Evolutionary conservation across 352 stramenopile species (phyloP).

Genomic region (Phytophthora megakarya): DNA sequence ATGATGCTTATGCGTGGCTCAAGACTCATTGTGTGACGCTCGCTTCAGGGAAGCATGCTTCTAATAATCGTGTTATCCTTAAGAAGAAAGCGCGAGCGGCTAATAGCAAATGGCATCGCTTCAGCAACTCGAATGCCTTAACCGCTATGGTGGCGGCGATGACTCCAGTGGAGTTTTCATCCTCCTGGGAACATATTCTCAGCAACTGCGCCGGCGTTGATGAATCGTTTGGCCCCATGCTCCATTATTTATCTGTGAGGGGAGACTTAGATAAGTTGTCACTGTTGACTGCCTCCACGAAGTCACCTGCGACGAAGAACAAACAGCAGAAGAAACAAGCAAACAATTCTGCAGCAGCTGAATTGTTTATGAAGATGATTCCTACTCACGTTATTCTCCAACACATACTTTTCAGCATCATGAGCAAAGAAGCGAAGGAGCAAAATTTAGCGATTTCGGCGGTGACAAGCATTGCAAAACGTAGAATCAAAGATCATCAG

Average conservation of each 20-base stretch:
- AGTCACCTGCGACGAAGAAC: conserved; percentile 19
- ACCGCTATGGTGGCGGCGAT: conserved; percentile 34
- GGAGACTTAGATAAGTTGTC: conserved; percentile 51
- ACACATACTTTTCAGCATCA: conserved; percentile 33
- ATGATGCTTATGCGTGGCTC: conserved; percentile 49
- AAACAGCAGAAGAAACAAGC: conserved; percentile 26
- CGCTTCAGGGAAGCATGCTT: conserved; percentile 10
- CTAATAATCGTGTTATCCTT: neutral
- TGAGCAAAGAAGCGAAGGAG: conserved; percentile 21
- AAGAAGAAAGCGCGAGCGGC: conserved; percentile 30
- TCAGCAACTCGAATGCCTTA: conserved; percentile 25
- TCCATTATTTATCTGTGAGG: conserved; percentile 58
- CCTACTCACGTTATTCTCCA: conserved; percentile 34
- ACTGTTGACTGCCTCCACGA: conserved; percentile 11
- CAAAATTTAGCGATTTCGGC: conserved; percentile 23
- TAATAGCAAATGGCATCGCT: conserved; percentile 33
- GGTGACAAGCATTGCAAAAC: conserved; percentile 21
- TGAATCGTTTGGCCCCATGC: conserved; percentile 40
- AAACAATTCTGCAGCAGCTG: neutral
- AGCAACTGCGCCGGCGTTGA: conserved; percentile 37
- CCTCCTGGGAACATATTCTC: conserved; percentile 44
- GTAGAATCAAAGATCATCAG: conserved; percentile 10
- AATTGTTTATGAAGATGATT: conserved; percentile 28
- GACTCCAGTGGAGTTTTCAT: conserved; percentile 30
- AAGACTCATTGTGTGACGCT: conserved; percentile 38